phyloP scores from a whole-genome alignment of 23 red algal genomes.

The Porphyridium purpureum region DNA sequence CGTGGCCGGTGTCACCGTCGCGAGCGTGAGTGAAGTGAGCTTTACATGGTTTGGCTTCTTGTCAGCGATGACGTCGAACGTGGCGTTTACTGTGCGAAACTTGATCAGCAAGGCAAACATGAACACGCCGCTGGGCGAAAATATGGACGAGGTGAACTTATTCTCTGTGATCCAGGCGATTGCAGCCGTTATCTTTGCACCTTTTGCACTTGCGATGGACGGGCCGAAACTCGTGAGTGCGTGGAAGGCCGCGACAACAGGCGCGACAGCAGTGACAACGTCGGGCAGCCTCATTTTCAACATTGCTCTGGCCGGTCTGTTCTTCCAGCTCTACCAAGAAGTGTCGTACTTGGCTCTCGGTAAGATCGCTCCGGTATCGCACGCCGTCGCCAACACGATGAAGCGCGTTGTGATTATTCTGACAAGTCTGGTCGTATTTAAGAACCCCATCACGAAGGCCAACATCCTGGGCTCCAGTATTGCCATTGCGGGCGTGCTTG shows the following conservation, averaged over 20 bases:
- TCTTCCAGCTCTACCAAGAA: conserved; percentile 97
- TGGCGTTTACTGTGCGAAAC: conserved; percentile 93
- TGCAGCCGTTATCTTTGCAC: conserved; percentile 63
- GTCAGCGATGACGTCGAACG: conserved; percentile 93
- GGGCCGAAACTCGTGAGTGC: conserved; percentile 53
- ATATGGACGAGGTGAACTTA: conserved; percentile 75
- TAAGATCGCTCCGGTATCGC: conserved; percentile 72
- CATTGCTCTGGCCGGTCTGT: conserved; percentile 57
- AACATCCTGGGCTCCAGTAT: conserved; percentile 60
- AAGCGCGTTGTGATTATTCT: conserved; percentile 96
- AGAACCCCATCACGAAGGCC: conserved; percentile 60
- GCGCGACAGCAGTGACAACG: conserved; percentile 56
- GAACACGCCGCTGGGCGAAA: conserved; percentile 79
- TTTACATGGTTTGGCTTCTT: conserved; percentile 98
- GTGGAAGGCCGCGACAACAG: conserved; percentile 61
- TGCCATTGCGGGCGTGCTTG: conserved; percentile 63
- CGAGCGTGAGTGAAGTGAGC: conserved; percentile 71
- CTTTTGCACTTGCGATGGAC: conserved; percentile 72
- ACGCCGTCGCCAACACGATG: conserved; percentile 90
- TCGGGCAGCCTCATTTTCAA: conserved; percentile 40
- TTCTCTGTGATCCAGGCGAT: conserved; percentile 70
- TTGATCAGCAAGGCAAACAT: conserved; percentile 86
- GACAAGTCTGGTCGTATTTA: conserved; percentile 65
- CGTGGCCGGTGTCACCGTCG: conserved; percentile 83
- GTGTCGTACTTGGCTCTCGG: conserved; percentile 80